phyloP scores from a whole-genome alignment of 495 filamentous ascomycete species.

The Aspergillus funiculosus region DNA sequence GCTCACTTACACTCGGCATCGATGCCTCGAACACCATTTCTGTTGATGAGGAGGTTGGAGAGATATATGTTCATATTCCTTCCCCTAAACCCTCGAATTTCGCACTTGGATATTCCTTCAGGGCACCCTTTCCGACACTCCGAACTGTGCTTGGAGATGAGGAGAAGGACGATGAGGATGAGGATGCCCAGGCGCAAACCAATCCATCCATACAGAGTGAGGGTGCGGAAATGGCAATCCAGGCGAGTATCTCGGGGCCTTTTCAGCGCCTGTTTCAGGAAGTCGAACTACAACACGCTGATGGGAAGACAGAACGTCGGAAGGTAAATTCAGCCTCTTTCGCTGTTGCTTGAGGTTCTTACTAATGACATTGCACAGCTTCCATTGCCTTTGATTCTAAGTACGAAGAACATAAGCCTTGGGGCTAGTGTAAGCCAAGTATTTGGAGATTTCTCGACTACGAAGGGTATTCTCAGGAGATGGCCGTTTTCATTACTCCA shows the following conservation, averaged over 20 bases:
- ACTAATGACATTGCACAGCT: conserved; percentile 24
- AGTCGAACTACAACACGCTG: conserved; percentile 20
- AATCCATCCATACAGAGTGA: too few relatives aligned
- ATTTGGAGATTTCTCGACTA: conserved; percentile 23
- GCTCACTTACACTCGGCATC: conserved; percentile 34
- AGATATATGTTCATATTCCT: conserved; percentile 30
- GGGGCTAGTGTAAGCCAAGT: conserved; percentile 29
- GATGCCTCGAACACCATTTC: conserved; percentile 37
- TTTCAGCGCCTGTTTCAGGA: conserved; percentile 22
- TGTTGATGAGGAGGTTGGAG: conserved; percentile 26
- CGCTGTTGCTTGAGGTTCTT: neutral
- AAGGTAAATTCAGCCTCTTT: conserved; percentile 18
- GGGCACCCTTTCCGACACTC: conserved; percentile 29
- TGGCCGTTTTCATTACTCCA: conserved; percentile 29
- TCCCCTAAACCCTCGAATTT: conserved; percentile 20
- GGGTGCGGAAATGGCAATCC: conserved; percentile 26
- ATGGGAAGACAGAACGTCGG: conserved; percentile 23
- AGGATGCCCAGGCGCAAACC: too few relatives aligned
- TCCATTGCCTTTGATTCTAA: conserved; percentile 26
- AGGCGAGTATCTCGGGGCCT: conserved; percentile 28
- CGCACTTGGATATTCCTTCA: conserved; percentile 33
- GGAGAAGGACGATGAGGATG: conserved; percentile 20
- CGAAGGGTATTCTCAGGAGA: conserved; percentile 27
- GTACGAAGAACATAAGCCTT: conserved; percentile 25
- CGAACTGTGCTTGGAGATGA: conserved; percentile 14